Conservation (phyloP, 2,329 filamentous ascomycete species). For the Beauveria sp. region DNA sequence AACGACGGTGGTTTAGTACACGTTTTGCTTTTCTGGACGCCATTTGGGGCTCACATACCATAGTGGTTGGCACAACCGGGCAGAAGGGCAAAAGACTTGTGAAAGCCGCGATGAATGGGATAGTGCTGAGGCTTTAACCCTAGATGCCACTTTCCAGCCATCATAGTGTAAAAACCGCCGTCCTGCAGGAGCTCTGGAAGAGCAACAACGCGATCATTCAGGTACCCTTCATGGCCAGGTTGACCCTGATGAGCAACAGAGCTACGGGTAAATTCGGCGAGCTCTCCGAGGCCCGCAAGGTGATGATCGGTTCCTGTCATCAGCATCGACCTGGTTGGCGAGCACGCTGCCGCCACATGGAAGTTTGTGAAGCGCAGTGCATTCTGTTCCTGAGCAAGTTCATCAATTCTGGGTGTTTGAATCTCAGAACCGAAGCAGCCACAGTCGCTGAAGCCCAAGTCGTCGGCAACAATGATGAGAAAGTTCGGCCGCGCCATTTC, state of each 20-base stretch:
- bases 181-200: constrained; percentile 23
- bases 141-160: constrained; percentile 26
- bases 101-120: constrained; percentile 45
- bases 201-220: constrained; percentile 23
- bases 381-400: constrained; percentile 27
- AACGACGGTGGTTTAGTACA: not conserved
- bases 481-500: constrained; percentile 25
- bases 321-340: constrained; percentile 58
- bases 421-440: constrained; percentile 27
- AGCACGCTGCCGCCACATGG: constrained; percentile 58
- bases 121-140: constrained; percentile 33
- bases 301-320: constrained; percentile 49
- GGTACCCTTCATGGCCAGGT: constrained; percentile 26
- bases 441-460: constrained; percentile 26
- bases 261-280: constrained; percentile 33
- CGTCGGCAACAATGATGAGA: constrained; percentile 27
- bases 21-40: not conserved
- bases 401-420: constrained; percentile 23
- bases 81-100: constrained; percentile 44
- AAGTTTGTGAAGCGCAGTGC: constrained; percentile 57
- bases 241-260: constrained; percentile 10
- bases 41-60: constrained; percentile 13
- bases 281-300: constrained; percentile 45
- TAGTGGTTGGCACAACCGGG: constrained; percentile 43
- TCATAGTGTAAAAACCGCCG: constrained; percentile 24